Base-by-base conservation (phyloP, 768 basidiomycete genomes). In the Termitomyces sp. region DNA sequence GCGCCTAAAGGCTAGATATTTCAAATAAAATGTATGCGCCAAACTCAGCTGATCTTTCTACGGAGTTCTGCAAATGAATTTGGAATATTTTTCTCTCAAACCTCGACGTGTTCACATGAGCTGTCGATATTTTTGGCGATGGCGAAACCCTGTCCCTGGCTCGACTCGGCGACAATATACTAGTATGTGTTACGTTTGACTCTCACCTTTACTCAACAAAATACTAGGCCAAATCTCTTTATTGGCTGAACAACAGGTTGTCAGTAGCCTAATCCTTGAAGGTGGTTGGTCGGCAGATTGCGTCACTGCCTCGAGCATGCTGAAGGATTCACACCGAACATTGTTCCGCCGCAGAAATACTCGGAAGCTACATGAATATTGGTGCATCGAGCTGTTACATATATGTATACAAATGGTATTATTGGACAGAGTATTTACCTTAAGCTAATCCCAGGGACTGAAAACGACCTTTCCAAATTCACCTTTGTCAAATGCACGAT, bases 401-500 rank as follows among this genome's bases (percentile, higher is more conserved):
- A 17, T 25, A 27, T 9, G 37, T 42, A 21, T 25, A 41, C 48
- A 50, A 19, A 44, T 29, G 12, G 37, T 40, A 29, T 1, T 38
- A n/a, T n/a, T n/a, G n/a, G n/a, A 19, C 5, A n/a, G 8, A 17
- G 6, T 6, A 35, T 25, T 49, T 19, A 7, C 27, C 25, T 14
- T 23, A 3, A 14, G 47, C 25, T 63, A 80, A 59, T 69, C 78
- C 88, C 86, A 90, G 27, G 87, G 87, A 69, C 88, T 85, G 62
- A 92, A 90, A 32, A 91, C 73, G 10, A 88, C 82, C 70, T 92
- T 91, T 0, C 90, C 90, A 38, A 87, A 80, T 66, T 79, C 73
- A 21, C 86, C 85, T 67, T 86, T 83, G 61, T 92, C 86, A 60
- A 91, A 92, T 27, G 79, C 76, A 19, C 77, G 75, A 68, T 90